Evolutionary conservation across 768 basidiomycete species (phyloP).

Genomic region (Boletus reticuloceps): DNA sequence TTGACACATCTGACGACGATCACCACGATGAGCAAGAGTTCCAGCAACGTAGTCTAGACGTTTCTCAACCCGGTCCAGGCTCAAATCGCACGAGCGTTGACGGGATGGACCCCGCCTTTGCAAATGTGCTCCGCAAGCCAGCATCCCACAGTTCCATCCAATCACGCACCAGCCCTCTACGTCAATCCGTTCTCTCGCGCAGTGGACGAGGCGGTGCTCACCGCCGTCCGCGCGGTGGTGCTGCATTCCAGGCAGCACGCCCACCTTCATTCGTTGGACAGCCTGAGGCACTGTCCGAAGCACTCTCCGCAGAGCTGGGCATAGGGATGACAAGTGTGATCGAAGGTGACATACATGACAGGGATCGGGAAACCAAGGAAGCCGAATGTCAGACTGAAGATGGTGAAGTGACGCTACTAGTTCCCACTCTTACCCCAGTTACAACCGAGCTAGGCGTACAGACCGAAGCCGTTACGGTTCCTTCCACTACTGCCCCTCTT

Average conservation of each 20-base stretch:
- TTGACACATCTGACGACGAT: constrained; percentile 25
- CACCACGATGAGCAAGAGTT: constrained; percentile 23
- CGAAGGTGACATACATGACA: constrained; percentile 37
- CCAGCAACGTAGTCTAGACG: constrained; percentile 25
- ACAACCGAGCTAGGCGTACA: constrained; percentile 43
- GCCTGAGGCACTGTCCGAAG: constrained; percentile 70
- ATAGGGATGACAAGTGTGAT: constrained; percentile 44
- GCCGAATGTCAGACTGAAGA: constrained; percentile 66
- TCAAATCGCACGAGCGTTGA: constrained; percentile 75
- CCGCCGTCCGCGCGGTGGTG: constrained; percentile 61
- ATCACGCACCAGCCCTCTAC: constrained; percentile 57
- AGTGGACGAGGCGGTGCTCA: constrained; percentile 47
- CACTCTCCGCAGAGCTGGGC: constrained; percentile 65
- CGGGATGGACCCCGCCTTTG: constrained; percentile 86
- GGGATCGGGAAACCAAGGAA: constrained; percentile 56
- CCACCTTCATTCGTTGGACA: constrained; percentile 70
- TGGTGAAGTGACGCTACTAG: constrained; percentile 28
- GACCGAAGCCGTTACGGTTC: constrained; percentile 27
- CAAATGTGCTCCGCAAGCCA: constrained; percentile 68
- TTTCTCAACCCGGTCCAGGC: constrained; percentile 36
- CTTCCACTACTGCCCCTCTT: constrained; percentile 11
- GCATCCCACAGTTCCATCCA: constrained; percentile 40
- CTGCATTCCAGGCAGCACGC: constrained; percentile 65
- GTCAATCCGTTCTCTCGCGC: constrained; percentile 53
- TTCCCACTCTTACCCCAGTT: constrained; percentile 29